Conservation (phyloP, 192 early-diverging fungal genomes). For the Backusella australiensis region DNA sequence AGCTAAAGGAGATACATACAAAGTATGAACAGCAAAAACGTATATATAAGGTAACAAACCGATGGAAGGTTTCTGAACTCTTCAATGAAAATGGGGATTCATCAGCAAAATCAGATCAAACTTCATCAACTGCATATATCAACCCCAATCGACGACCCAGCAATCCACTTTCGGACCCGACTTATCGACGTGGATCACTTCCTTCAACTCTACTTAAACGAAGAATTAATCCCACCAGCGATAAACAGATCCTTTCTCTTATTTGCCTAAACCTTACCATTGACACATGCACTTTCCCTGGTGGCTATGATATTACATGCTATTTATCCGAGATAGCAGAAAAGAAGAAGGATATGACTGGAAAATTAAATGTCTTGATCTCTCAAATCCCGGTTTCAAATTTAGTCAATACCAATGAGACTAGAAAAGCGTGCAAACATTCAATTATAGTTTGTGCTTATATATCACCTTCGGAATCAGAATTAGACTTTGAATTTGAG, state of each 20-base stretch:
- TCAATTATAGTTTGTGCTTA: not conserved
- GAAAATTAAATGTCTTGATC: conserved; percentile 12
- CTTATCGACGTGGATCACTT: conserved; percentile 3
- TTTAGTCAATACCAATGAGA: conserved; percentile 9
- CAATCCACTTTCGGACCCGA: not conserved
- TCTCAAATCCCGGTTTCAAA: conserved; percentile 17
- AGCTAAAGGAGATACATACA: not conserved
- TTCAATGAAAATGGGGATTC: not conserved
- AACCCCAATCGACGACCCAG: not conserved
- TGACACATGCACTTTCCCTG: not conserved
- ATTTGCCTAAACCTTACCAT: not conserved
- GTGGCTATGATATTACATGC: not conserved
- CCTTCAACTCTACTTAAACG: not conserved
- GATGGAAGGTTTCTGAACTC: not conserved
- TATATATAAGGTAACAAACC: not conserved
- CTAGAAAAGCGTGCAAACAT: conserved; percentile 16
- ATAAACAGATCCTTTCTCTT: not conserved
- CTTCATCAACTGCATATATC: not conserved
- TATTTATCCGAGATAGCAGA: conserved; percentile 6
- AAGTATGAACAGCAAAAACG: not conserved
- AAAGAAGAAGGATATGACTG: conserved; percentile 16
- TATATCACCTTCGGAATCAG: not conserved
- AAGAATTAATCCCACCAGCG: not conserved
- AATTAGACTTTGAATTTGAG: conserved; percentile 15
- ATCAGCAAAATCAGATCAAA: not conserved